Evolutionary conservation across 2,329 filamentous ascomycete genomes (phyloP).

Genomic region (Fusarium anthophilum): DNA sequence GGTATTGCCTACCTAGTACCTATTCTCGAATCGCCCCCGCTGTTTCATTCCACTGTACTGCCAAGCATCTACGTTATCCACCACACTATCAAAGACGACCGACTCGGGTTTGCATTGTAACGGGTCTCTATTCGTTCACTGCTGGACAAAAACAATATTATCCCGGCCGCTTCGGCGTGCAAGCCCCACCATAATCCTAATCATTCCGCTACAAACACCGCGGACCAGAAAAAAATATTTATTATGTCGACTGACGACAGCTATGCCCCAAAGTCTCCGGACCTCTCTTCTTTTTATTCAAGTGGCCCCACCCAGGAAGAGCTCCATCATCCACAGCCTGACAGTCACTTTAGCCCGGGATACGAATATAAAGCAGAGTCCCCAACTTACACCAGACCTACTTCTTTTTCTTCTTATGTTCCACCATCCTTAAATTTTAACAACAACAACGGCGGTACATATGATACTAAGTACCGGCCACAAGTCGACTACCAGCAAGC

Average conservation of each 20-base stretch:
- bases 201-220: constrained; percentile 19
- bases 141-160: constrained; percentile 18
- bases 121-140: constrained; percentile 15
- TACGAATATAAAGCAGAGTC: constrained; percentile 50
- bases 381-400: constrained; percentile 41
- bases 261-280: constrained; percentile 68
- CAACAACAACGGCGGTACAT: constrained; percentile 35
- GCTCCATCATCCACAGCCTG: constrained; percentile 46
- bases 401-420: constrained; percentile 41
- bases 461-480: constrained; percentile 37
- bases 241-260: constrained; percentile 60
- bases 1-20: neutral
- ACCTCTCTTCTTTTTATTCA: constrained; percentile 66
- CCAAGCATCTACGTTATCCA: constrained; percentile 27
- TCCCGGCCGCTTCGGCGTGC: constrained; percentile 30
- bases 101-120: neutral
- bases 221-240: constrained; percentile 39
- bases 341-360: constrained; percentile 40
- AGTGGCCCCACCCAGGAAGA: constrained; percentile 50
- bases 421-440: constrained; percentile 25
- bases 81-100: constrained; percentile 14
- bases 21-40: constrained; percentile 13
- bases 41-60: constrained; percentile 13
- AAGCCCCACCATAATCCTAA: constrained; percentile 37
- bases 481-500: constrained; percentile 37